Evolutionary conservation across 1,139 yeast species (phyloP), one percentile per base, ranked within the genome.

Genomic region (Candida smagusa): DNA sequence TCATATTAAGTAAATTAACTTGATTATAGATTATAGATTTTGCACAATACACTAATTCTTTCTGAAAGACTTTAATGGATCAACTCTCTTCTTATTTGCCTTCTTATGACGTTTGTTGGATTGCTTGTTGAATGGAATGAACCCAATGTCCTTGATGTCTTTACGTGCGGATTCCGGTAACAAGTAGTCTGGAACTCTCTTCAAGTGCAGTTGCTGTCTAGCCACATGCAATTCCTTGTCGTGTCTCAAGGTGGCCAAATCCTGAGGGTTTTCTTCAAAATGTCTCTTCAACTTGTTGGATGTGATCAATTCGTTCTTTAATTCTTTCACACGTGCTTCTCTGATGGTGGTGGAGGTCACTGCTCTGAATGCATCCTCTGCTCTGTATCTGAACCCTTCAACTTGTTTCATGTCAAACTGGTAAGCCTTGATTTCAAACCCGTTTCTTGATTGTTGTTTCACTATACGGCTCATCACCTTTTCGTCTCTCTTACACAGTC

Each of bases 181-280:
- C 50, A 92, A 72, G 57, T 92, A 92, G 35, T 87, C 90, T 0
- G 99, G 99, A 28, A 94, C 90, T 54, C 95, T 78, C 60, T 88
- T 90, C 63, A 92, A 71, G 55, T 94, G 96, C 12, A 80, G 65
- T 61, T 90, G 97, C 7, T 83, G 78, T 58, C 95, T 77, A 2
- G 92, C 71, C 8, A 95, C 83, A 54, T 90, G 95, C 42, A 87
- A 60, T 49, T 86, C 96, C 53, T 82, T 85, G 58, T 92, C 98
- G 56, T 92, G 98, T 58, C 97, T 83, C 58, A 92, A 77, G 37
- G 84, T 80, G 9, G 81, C 81, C 54, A 92, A 73, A 62, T 94
- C 98, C 54, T 88, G 95, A n/a, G 98, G 98, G 58, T 92, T 92
- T 56, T 92, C 98, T 62, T 92, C 97, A 56, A 94, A 94, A 64